Conservation (phyloP, 768 basidiomycete genomes). For the Boletus pseudo-olivaceus region DNA sequence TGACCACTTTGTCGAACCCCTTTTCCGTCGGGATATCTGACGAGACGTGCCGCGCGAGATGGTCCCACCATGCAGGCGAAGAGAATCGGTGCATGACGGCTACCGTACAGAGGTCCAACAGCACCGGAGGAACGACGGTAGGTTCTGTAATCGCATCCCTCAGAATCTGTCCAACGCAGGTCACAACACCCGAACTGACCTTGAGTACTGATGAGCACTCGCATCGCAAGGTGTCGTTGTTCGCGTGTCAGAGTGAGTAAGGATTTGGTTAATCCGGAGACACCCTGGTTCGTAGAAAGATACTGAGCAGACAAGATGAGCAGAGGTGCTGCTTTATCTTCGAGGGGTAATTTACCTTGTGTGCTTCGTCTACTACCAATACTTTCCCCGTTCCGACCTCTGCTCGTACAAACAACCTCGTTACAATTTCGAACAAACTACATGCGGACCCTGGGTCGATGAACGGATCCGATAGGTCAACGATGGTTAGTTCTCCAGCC, state of each 20-base stretch:
- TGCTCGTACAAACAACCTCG: conserved; percentile 56
- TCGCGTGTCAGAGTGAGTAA: conserved; percentile 57
- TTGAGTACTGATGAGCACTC: conserved; percentile 73
- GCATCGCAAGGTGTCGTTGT: conserved; percentile 65
- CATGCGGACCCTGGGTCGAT: conserved; percentile 62
- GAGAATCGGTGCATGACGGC: conserved; percentile 65
- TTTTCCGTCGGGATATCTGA: conserved; percentile 52
- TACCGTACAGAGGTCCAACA: conserved; percentile 61
- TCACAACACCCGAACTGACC: conserved; percentile 33
- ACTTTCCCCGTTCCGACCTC: conserved; percentile 58
- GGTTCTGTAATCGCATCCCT: conserved; percentile 45
- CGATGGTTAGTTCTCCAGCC: conserved; percentile 54
- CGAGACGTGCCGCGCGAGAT: conserved; percentile 58
- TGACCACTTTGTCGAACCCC: conserved; percentile 60
- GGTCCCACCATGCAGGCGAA: conserved; percentile 68
- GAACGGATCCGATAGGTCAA: conserved; percentile 69
- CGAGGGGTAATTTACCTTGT: conserved; percentile 45
- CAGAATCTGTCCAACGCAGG: not conserved
- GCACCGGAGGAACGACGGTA: conserved; percentile 58
- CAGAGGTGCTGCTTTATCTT: not conserved
- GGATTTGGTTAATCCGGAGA: conserved; percentile 52
- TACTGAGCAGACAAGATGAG: conserved; percentile 39
- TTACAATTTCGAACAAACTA: conserved; percentile 61
- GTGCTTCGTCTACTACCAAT: conserved; percentile 67
- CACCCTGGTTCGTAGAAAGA: conserved; percentile 41